Evolutionary conservation across 495 filamentous ascomycete genomes (phyloP), one percentile per base, ranked within the genome.

Genomic region (Staphylotrichum longicolle): DNA sequence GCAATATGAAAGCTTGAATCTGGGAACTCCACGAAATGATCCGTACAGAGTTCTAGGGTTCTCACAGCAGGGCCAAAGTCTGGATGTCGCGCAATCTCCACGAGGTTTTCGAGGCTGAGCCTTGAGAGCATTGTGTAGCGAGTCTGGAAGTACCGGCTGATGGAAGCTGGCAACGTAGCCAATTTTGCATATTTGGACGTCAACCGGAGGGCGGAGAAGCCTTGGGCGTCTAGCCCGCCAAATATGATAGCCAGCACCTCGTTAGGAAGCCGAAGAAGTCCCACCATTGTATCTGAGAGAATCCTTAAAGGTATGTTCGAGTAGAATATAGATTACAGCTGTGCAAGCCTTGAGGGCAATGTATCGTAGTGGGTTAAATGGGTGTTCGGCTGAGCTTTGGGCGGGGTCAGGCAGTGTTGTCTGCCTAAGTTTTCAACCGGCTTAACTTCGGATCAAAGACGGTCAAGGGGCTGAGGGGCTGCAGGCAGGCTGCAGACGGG

Each of bases 11-110:
- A 47, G n/a, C 20, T 12, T 30, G 12, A 47, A 47, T 47, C 45
- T 47, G 45, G 45, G 45, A 47, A 47, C 45, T 47, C 45, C n/a
- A 47, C 45, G 45, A 47, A 47, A 47, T 47, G 45, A 47, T 47
- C 45, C 45, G 45, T 47, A 47, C 45, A 47, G 45, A 47, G 14
- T 47, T 47, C 45, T 47, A 47, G 45, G 20, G 45, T 47, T 47
- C 45, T 47, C 45, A 47, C 45, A 47, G 45, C 45, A 47, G 45
- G 45, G n/a, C 45, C 45, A 47, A 47, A 47, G 45, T 47, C 45
- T 47, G 14, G 45, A 47, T 47, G 45, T 47, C 45, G 45, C 45
- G 45, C 45, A 47, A 47, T 47, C 45, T 47, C 45, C 45, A 47
- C 45, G 45, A 47, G 45, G 45, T 47, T 47, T 47, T 47, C 45